These are phyloP conservation scores for Candida arabinofermentans DNA, from an alignment of 805 yeast genomes.

Conservation along the genomic window DNA sequence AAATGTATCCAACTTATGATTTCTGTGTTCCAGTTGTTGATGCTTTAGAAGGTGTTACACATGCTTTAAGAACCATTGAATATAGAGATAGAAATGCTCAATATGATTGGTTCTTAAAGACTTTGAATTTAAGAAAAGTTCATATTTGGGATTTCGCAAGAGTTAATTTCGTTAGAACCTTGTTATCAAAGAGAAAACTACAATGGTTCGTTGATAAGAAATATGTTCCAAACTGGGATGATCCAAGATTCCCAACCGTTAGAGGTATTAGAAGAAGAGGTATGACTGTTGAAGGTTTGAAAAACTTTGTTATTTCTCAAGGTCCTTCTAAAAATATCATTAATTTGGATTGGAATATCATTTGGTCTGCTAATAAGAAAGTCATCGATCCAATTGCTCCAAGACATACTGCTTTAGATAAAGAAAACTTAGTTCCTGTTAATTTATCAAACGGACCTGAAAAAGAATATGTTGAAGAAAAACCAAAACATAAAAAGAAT, in stretches of 20 bases:
- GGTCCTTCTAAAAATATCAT: conserved; percentile 98
- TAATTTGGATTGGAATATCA: conserved; percentile 94
- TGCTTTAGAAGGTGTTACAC: conserved; percentile 94
- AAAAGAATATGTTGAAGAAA: conserved; percentile 58
- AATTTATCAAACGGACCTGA: conserved; percentile 67
- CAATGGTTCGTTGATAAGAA: conserved; percentile 98
- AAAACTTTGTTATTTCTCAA: conserved; percentile 89
- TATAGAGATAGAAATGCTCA: conserved; percentile 98
- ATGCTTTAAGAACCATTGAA: conserved; percentile 95
- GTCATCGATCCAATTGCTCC: conserved; percentile 96
- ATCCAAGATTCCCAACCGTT: conserved; percentile 99
- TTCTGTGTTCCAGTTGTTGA: conserved; percentile 98
- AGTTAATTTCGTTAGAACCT: conserved; percentile 93
- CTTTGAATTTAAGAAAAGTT: conserved; percentile 81
- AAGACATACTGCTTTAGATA: conserved; percentile 80
- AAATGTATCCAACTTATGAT: conserved; percentile 96
- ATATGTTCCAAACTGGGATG: conserved; percentile 93
- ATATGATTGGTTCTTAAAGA: conserved; percentile 91
- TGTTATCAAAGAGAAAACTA: conserved; percentile 93
- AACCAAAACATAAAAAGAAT: conserved; percentile 94
- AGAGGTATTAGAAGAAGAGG: conserved; percentile 99
- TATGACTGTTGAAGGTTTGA: conserved; percentile 97
- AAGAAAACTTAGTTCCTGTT: conserved; percentile 63
- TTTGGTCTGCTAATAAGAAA: conserved; percentile 98
- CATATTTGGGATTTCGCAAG: conserved; percentile 98